Base-by-base conservation (phyloP, 2,329 filamentous ascomycete genomes). In the Chaetomium sp. region DNA sequence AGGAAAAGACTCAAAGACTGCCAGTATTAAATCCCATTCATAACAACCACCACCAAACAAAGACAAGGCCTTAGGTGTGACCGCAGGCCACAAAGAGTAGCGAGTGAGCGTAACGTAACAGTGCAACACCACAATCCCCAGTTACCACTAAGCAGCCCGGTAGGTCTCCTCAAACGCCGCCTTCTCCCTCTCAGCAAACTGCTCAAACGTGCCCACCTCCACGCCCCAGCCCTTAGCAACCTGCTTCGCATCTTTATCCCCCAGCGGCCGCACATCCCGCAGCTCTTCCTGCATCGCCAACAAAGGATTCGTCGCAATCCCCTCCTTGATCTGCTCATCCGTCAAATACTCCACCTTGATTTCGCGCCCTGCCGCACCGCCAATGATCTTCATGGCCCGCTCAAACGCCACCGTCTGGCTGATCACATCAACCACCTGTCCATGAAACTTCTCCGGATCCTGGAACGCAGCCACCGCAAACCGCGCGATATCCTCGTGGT, bases 401-500 rank as follows among this genome's bases (percentile, higher is more conserved):
- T 57, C 52, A 4, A 53, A 38, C 35, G 37, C 27, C 32, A 59
- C 2, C 8, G 49, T 36, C 38, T 63, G 52, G 14, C 55, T 43
- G 14, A 53, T 51, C 2, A 64, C 10, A 1, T 41, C 43, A 4
- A 64, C 45, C 14, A 32, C 38, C 36, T 55, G n/a, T 7, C 12
- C 55, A 9, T 60, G 48, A 41, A 61, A 59, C 47, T 11, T 48
- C 6, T 37, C 55, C 33, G 61, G 61, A 4, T 58, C 27, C 34
- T 32, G 59, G 14, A 80, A 67, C 0, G 74, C 76, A 0, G 72
- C 72, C 6, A 69, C 68, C 3, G 70, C 71, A 60, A 79, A 76
- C 6, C 61, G 66, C 0, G 73, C 79, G 46, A 80, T 77, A 34
- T 79, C 78, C 5, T 71, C 66, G 0, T 72, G 69, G 59, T 79